Evolutionary conservation across 1,284 basidiomycete species (phyloP), one percentile per base, ranked within the genome.

Genomic region (Calocybe gambosa): DNA sequence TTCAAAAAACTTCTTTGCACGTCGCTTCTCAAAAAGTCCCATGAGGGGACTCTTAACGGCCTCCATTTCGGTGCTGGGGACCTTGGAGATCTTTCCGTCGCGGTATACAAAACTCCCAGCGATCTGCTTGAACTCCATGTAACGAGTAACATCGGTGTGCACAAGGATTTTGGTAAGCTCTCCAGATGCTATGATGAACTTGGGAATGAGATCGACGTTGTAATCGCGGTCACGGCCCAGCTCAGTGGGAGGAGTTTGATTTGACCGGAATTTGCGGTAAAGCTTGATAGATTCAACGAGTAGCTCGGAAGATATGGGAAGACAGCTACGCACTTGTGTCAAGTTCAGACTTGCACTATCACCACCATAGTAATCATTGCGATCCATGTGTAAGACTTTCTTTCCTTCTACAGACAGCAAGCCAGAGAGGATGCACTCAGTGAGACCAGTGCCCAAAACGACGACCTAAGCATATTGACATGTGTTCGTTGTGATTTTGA

Each of bases 81-180:
- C 96, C 71, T 99, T 99, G 52, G 92, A 93, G 68, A 99, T 97
- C 70, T 73, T 89, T 50, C 93, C 92, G 68, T 99, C 96, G 45
- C 95, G 87, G 68, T 94, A 97, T 50, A 99, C 96, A 67, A 89
- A 99, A 61, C 90, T 94, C 45, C 95, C 96, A 1, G 96, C 93
- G 67, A 99, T 98, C 74, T 98, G 95, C 77, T 99, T 99, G 78
- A 99, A 99, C 68, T 99, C 96, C 62, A 99, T 87, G 73, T 99
- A 99, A 52, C 94, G 86, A 28, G 92, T 96, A 53, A 99, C 96
- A 64, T 99, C 94, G 57, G 96, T 99, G 75, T 99, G 95, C 39
- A 99, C 94, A 53, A 99, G 86, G 68, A 99, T 99, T 68, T 89
- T 89, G 49, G 94, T 97, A 62, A 99, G 85, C 69, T 98, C 95